phyloP scores from a whole-genome alignment of 192 early-diverging fungal genomes.

The Mortierella alpina region DNA sequence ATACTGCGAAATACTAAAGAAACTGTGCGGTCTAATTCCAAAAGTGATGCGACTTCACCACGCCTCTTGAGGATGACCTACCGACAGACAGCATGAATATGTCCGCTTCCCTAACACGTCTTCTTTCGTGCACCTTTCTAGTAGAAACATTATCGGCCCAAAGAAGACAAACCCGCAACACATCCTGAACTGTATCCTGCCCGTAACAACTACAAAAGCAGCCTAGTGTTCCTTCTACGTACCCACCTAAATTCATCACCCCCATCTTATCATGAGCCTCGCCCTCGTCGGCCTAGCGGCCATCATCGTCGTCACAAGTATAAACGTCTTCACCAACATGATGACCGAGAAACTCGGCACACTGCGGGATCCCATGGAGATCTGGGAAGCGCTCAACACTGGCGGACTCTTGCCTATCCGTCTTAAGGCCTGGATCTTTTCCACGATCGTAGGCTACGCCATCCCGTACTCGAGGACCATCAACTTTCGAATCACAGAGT shows the following conservation, averaged over 20 bases:
- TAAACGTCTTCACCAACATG: constrained; percentile 15
- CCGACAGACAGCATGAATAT: too few species aligned
- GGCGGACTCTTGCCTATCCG: constrained; percentile 50
- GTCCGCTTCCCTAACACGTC: too few species aligned
- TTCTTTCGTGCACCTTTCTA: too few species aligned
- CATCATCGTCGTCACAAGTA: background rate
- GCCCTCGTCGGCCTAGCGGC: constrained; percentile 14
- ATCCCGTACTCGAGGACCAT: constrained; percentile 61
- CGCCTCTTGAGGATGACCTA: too few species aligned
- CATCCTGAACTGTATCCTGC: too few species aligned
- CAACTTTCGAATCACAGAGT: constrained; percentile 63
- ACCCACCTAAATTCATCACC: background rate
- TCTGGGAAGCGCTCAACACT: constrained; percentile 59
- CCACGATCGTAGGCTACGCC: constrained; percentile 51
- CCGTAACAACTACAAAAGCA: too few species aligned
- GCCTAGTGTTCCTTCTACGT: background rate
- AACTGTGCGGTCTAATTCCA: too few species aligned
- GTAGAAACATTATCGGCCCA: too few species aligned
- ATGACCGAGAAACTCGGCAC: constrained; percentile 30
- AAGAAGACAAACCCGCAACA: too few species aligned
- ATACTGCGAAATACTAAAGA: too few species aligned
- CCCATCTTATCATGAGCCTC: constrained; percentile 17
- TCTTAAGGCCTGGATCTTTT: constrained; percentile 59
- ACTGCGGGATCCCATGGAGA: constrained; percentile 50
- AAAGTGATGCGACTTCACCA: too few species aligned